phyloP scores from a whole-genome alignment of 495 filamentous ascomycete genomes.

The Lasiosphaeria ovina region DNA sequence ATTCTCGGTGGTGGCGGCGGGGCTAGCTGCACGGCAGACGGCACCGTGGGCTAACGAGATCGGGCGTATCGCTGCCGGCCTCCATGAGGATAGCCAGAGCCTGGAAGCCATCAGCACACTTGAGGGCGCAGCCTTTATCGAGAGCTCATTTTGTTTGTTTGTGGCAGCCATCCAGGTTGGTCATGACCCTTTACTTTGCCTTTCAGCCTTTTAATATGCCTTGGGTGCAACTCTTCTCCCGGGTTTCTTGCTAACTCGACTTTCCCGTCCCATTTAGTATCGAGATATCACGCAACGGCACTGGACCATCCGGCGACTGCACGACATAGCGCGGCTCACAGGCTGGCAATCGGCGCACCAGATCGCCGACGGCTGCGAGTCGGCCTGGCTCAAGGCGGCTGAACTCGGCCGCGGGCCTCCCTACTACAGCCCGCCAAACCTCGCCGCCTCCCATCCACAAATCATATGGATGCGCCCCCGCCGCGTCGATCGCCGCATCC shows the following conservation, averaged over 20 bases:
- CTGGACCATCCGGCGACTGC: constrained; percentile 71
- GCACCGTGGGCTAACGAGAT: constrained; percentile 67
- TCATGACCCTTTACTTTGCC: neutral
- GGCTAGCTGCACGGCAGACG: constrained; percentile 67
- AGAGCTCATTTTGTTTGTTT: constrained; percentile 77
- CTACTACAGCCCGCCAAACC: constrained; percentile 55
- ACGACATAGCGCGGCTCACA: constrained; percentile 72
- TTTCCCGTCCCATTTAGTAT: constrained; percentile 51
- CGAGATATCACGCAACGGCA: constrained; percentile 65
- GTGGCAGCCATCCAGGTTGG: constrained; percentile 71
- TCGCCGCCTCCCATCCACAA: constrained; percentile 31
- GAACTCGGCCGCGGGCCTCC: constrained; percentile 71
- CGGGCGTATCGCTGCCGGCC: constrained; percentile 76
- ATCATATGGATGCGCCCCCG: constrained; percentile 43
- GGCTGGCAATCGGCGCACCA: constrained; percentile 82
- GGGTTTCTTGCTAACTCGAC: no score
- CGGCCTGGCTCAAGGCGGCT: constrained; percentile 71
- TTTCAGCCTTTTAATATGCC: neutral
- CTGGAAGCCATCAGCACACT: constrained; percentile 66
- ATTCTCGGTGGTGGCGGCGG: constrained; percentile 80
- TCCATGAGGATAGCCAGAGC: constrained; percentile 63
- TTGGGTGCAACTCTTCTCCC: neutral
- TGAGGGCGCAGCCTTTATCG: constrained; percentile 77
- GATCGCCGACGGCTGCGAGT: constrained; percentile 81
- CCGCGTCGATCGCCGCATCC: constrained; percentile 41